Evolutionary conservation across 306 rosid genomes (phyloP).

Genomic region (Quercus bicolor): DNA sequence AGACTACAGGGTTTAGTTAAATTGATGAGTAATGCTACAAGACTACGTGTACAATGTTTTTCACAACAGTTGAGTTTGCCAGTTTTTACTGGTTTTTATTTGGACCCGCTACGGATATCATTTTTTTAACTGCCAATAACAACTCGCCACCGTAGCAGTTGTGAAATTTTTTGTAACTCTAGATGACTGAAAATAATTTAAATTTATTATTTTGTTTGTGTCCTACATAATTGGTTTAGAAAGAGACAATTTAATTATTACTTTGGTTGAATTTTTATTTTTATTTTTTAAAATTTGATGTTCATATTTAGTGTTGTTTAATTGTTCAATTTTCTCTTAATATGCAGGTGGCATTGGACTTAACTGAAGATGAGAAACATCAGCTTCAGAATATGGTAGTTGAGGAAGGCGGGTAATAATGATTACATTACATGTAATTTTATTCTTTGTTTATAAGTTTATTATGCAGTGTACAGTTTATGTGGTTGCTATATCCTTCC

Average conservation of each 20-base stretch:
- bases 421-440: background rate
- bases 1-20: background rate
- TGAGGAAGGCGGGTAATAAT: slow-evolving; percentile 59
- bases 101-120: too few relatives aligned
- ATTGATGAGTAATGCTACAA: background rate
- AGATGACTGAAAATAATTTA: too few relatives aligned
- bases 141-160: too few relatives aligned
- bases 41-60: too few relatives aligned
- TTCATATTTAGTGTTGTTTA: background rate
- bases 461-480: background rate
- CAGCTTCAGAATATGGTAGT: slow-evolving; percentile 47
- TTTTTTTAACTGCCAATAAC: too few relatives aligned
- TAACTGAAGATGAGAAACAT: slow-evolving; percentile 67
- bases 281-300: too few relatives aligned
- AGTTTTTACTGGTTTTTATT: too few relatives aligned
- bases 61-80: too few relatives aligned
- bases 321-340: background rate
- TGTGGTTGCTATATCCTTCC: background rate
- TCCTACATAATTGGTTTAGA: background rate
- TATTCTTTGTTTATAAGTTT: background rate
- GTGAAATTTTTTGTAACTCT: too few relatives aligned
- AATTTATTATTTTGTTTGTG: too few relatives aligned
- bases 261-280: background rate
- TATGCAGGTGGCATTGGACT: slow-evolving; percentile 75
- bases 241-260: background rate